Evolutionary conservation across 257 asterid genomes (phyloP).

Genomic region (Nicotiana obtusifolia): DNA sequence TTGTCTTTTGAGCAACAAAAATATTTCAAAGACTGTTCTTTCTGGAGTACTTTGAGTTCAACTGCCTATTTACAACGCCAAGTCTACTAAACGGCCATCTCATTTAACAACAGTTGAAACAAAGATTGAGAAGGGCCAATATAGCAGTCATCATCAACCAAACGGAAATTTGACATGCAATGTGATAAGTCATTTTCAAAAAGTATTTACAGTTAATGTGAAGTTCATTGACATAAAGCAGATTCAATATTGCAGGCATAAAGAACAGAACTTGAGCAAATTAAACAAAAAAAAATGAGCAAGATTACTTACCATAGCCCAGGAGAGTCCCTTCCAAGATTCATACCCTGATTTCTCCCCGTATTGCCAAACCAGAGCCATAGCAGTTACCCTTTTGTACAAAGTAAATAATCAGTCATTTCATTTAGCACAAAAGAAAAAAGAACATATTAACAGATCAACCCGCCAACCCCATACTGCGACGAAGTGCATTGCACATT

Average conservation of each 20-base stretch:
- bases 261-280: background rate
- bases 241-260: background rate
- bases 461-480: background rate
- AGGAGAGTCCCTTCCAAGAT: constrained; percentile 97
- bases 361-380: constrained; percentile 95
- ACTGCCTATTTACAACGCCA: background rate
- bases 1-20: background rate
- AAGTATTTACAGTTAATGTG: background rate
- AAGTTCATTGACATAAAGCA: background rate
- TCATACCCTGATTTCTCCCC: constrained; percentile 80
- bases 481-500: background rate
- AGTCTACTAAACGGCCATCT: background rate
- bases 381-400: constrained; percentile 66
- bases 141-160: background rate
- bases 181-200: background rate
- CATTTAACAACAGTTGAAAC: background rate
- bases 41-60: background rate
- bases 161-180: background rate
- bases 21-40: background rate
- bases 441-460: background rate
- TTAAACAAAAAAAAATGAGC: background rate
- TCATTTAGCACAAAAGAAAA: background rate
- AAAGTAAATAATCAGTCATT: background rate
- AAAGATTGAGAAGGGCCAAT: background rate
- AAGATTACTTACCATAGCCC: constrained; percentile 83